A percentile compares a stretch with the other conserved stretches of the same genome.
These are phyloP conservation scores for maize (Zea mays) DNA, from an alignment of 176 grass and related monocot species.

Conservation along the genomic window Zm-B73-REFERENCE-NAM-5.0 NC_050096.1:181927501-181928000, in stretches of 20 bases:
- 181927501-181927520: not conserved
- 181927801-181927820: no score
- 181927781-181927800: no score
- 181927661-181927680: not conserved
- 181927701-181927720: not conserved
- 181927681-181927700: not conserved
- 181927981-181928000: no score
- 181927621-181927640: slow-evolving; percentile 2
- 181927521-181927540: not conserved
- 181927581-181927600: no score
- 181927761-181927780: not conserved
- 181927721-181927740: not conserved
- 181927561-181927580: not conserved
- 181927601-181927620: not conserved
- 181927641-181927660: not conserved
- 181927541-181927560: not conserved
- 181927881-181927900: no score
- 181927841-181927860: no score
- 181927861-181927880: no score
- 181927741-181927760: not conserved
- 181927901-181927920: no score
- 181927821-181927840: no score
- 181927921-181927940: no score
- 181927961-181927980: no score
- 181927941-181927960: no score